Conservation (phyloP, 2,329 filamentous ascomycete species). For the Pseudogymnoascus sp. region DNA sequence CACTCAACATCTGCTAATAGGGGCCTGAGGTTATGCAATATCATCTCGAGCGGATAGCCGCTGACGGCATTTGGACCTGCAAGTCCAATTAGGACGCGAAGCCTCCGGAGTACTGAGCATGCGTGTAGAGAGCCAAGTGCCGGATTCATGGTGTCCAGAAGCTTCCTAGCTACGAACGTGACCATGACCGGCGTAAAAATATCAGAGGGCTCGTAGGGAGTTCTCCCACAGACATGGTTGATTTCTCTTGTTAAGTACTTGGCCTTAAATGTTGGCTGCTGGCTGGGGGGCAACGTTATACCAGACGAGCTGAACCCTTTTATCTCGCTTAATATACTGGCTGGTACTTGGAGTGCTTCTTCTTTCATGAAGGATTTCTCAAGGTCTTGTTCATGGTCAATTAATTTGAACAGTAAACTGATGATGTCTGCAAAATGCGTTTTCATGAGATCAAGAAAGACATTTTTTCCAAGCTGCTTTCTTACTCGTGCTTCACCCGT, state of each 20-base stretch:
- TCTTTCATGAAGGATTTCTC: constrained; percentile 58
- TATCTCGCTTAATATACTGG: constrained; percentile 59
- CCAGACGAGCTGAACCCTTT: constrained; percentile 57
- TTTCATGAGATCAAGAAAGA: constrained; percentile 54
- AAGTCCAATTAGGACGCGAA: constrained; percentile 71
- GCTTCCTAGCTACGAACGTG: constrained; percentile 62
- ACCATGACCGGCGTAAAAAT: constrained; percentile 73
- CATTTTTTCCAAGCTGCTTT: constrained; percentile 57
- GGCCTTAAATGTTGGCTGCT: constrained; percentile 79
- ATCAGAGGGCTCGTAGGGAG: constrained; percentile 51
- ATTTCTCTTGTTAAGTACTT: constrained; percentile 70
- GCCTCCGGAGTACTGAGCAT: constrained; percentile 76
- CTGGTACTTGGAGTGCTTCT: constrained; percentile 49
- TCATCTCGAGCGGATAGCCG: constrained; percentile 83
- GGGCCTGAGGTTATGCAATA: constrained; percentile 68
- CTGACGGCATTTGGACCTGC: constrained; percentile 63
- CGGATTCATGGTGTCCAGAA: constrained; percentile 73
- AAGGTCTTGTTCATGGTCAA: constrained; percentile 67
- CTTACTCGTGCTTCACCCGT: constrained; percentile 60
- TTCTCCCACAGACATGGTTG: constrained; percentile 65
- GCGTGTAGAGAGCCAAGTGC: constrained; percentile 81
- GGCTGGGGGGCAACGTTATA: constrained; percentile 59
- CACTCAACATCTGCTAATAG: constrained; percentile 80
- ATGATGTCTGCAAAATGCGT: constrained; percentile 69
- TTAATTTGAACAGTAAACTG: constrained; percentile 63